Conservation (phyloP, 2,329 filamentous ascomycete species). For the Monilinia fructigena region DNA sequence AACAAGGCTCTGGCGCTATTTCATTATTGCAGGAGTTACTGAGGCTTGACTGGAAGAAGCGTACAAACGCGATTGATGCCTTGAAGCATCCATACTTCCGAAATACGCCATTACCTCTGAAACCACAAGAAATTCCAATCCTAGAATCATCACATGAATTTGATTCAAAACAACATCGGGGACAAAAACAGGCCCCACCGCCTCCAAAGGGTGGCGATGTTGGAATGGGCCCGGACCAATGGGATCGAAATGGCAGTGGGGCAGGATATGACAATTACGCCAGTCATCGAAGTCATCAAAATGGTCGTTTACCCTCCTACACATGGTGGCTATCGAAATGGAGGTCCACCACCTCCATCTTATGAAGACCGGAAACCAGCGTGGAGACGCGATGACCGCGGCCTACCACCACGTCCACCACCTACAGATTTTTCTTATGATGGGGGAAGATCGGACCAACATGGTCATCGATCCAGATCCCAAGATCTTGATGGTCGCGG, state of each 20-base stretch:
- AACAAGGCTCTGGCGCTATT: conserved; percentile 70
- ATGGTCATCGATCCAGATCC: conserved; percentile 45
- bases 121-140: conserved; percentile 80
- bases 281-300: conserved; percentile 28
- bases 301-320: conserved; percentile 26
- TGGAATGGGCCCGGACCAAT: conserved; percentile 60
- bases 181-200: conserved; percentile 78
- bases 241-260: conserved; percentile 37
- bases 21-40: conserved; percentile 79
- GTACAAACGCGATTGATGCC: conserved; percentile 92
- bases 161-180: conserved; percentile 87
- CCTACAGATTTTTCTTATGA: conserved; percentile 36
- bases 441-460: conserved; percentile 39
- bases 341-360: conserved; percentile 31
- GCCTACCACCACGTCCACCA: conserved; percentile 38
- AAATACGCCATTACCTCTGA: conserved; percentile 72
- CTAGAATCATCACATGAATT: conserved; percentile 96
- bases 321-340: conserved; percentile 34
- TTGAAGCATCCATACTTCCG: conserved; percentile 90
- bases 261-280: conserved; percentile 34
- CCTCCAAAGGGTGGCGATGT: conserved; percentile 90
- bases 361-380: conserved; percentile 39
- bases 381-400: conserved; percentile 36
- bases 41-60: conserved; percentile 81
- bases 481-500: conserved; percentile 39